Conservation (phyloP, 2,329 filamentous ascomycete genomes). For the Diaporthe citrichinensis region DNA sequence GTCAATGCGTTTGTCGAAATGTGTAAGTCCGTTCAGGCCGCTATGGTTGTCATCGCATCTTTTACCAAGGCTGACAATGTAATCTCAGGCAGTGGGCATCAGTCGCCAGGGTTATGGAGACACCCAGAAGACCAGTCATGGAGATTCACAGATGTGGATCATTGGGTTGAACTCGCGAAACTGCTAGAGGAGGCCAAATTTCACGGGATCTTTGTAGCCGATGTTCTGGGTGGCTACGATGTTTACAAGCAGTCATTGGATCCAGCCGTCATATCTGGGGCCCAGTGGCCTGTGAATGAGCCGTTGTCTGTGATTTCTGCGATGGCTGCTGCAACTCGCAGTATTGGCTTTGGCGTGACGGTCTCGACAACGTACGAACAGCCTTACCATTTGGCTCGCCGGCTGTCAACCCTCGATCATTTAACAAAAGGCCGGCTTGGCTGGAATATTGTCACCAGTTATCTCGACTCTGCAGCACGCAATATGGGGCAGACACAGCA, state of each 20-base stretch:
- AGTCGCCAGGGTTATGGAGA: conserved; percentile 66
- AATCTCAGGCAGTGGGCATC: conserved; percentile 57
- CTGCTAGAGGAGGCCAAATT: conserved; percentile 74
- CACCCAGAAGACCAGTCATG: conserved; percentile 75
- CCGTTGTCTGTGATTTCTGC: conserved; percentile 73
- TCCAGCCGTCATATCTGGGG: conserved; percentile 72
- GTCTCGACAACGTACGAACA: conserved; percentile 78
- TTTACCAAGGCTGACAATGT: background rate
- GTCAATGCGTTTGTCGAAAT: conserved; percentile 45
- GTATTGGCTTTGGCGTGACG: conserved; percentile 78
- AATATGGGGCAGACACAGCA: conserved; percentile 73
- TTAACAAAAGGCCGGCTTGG: conserved; percentile 71
- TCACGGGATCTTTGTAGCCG: conserved; percentile 77
- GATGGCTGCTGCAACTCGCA: conserved; percentile 77
- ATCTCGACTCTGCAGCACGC: conserved; percentile 75
- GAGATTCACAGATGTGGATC: conserved; percentile 71
- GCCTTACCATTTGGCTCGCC: conserved; percentile 75
- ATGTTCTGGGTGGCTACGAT: conserved; percentile 76
- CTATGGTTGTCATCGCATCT: background rate
- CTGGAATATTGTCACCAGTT: conserved; percentile 76
- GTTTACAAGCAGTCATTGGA: conserved; percentile 74
- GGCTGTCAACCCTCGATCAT: conserved; percentile 78
- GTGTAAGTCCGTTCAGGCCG: conserved; percentile 35
- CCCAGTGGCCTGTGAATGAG: conserved; percentile 81
- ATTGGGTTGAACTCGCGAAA: conserved; percentile 74